Evolutionary conservation across 1,139 yeast genomes (phyloP).

Genomic region (Chernovozyma sophiae-reginae): DNA sequence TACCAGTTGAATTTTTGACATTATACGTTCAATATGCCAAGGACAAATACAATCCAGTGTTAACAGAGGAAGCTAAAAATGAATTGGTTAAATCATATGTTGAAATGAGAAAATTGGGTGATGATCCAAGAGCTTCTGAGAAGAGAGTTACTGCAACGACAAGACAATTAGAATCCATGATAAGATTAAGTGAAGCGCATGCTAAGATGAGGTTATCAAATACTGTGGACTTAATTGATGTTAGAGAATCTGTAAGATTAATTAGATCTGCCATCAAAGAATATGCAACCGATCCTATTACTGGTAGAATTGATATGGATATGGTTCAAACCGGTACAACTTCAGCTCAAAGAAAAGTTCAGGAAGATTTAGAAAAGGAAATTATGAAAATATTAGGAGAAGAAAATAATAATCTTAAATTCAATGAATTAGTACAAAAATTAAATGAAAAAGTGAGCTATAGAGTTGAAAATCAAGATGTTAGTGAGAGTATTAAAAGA

Average conservation of each 20-base stretch:
- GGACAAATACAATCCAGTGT: conserved; percentile 70
- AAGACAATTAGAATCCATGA: conserved; percentile 93
- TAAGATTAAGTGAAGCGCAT: conserved; percentile 91
- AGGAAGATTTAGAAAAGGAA: conserved; percentile 67
- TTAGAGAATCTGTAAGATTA: conserved; percentile 88
- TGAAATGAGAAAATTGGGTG: conserved; percentile 91
- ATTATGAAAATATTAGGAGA: conserved; percentile 47
- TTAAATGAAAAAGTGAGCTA: conserved; percentile 68
- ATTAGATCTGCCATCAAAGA: conserved; percentile 94
- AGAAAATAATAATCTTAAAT: conserved; percentile 38
- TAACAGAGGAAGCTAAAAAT: conserved; percentile 75
- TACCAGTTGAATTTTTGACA: conserved; percentile 86
- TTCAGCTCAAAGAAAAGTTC: conserved; percentile 75
- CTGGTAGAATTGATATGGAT: conserved; percentile 97
- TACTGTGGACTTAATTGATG: conserved; percentile 73
- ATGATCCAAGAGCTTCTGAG: conserved; percentile 81
- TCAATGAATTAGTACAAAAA: conserved; percentile 56
- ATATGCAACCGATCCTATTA: conserved; percentile 95
- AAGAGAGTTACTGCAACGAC: conserved; percentile 97
- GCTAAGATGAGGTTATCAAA: conserved; percentile 88
- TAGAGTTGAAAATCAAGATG: conserved; percentile 66
- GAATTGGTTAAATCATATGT: conserved; percentile 90
- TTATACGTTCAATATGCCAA: conserved; percentile 89
- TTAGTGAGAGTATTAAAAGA: conserved; percentile 63
- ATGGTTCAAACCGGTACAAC: conserved; percentile 95